phyloP scores from a whole-genome alignment of 495 filamentous ascomycete genomes.

The Aspergillus saccharolyticus region DNA sequence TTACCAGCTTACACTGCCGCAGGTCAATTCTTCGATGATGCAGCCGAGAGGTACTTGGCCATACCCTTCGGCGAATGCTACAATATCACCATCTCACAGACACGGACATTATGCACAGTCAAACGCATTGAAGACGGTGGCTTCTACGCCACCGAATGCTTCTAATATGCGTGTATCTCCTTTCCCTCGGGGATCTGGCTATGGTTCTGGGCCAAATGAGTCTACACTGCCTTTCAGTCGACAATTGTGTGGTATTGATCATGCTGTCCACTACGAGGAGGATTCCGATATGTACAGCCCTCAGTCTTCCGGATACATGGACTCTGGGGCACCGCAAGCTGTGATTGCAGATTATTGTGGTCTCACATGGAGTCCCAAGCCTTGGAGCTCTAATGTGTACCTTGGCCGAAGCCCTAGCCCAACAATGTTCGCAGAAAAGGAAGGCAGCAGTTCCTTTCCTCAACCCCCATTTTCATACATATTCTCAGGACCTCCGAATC shows the following conservation, averaged over 20 bases:
- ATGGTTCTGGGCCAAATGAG: constrained; percentile 22
- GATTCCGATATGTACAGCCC: constrained; percentile 23
- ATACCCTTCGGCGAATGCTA: constrained; percentile 22
- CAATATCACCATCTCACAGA: constrained; percentile 17
- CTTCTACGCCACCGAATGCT: constrained; percentile 15
- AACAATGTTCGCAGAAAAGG: constrained; percentile 27
- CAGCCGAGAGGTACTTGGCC: constrained; percentile 28
- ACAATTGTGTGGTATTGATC: constrained; percentile 18
- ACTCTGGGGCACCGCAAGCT: constrained; percentile 23
- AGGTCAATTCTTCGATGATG: constrained; percentile 25
- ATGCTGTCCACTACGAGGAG: constrained; percentile 29
- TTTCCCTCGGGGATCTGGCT: constrained; percentile 23
- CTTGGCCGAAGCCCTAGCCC: constrained; percentile 17
- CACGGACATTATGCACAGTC: constrained; percentile 20
- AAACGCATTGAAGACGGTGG: constrained; percentile 15
- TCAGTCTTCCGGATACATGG: constrained; percentile 28
- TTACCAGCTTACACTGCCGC: not conserved
- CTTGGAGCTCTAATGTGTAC: constrained; percentile 25
- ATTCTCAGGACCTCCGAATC: constrained; percentile 22
- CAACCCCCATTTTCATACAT: constrained; percentile 29
- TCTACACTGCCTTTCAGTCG: constrained; percentile 20
- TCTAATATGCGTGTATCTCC: constrained; percentile 16
- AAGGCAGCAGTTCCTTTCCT: constrained; percentile 18
- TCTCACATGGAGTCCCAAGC: constrained; percentile 19
- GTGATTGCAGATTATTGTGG: constrained; percentile 26